Conservation (phyloP, 2,329 filamentous ascomycete genomes). For the Fusarium hostae region DNA sequence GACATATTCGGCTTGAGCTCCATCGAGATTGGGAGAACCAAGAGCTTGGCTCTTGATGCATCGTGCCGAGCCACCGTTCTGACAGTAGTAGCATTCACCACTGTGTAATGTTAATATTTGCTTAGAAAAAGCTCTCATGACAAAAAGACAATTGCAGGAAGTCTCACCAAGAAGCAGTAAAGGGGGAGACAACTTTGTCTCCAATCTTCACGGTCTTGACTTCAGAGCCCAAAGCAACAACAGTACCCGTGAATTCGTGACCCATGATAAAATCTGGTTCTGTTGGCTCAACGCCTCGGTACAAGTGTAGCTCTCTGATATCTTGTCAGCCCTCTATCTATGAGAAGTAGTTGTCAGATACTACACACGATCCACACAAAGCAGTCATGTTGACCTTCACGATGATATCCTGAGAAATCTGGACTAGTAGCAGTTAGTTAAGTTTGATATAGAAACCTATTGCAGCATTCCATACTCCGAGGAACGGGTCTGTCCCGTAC, state of each 20-base stretch:
- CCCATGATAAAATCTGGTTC: constrained; percentile 75
- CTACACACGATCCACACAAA: constrained; percentile 80
- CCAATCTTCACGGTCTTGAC: constrained; percentile 78
- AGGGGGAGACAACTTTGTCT: constrained; percentile 85
- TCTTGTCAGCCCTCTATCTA: background rate
- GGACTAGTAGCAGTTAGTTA: constrained; percentile 57
- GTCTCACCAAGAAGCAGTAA: constrained; percentile 79
- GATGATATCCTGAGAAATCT: constrained; percentile 78
- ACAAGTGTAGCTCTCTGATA: constrained; percentile 84
- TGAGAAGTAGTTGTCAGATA: too few species aligned
- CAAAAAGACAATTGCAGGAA: fast-evolving
- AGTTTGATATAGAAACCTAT: background rate
- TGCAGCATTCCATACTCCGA: constrained; percentile 52
- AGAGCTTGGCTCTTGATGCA: constrained; percentile 78
- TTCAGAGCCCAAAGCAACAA: constrained; percentile 72
- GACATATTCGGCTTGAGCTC: constrained; percentile 84
- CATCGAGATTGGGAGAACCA: constrained; percentile 75
- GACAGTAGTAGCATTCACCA: constrained; percentile 84
- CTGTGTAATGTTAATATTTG: constrained; percentile 15
- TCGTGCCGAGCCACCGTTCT: constrained; percentile 77
- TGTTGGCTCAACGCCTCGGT: constrained; percentile 80
- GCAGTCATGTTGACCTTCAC: constrained; percentile 87
- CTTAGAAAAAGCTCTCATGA: fast-evolving
- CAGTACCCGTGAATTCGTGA: constrained; percentile 86
- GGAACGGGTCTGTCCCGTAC: constrained; percentile 85